Conservation (phyloP, 164 flowering plant genomes). For the Vitis vinifera region DNA sequence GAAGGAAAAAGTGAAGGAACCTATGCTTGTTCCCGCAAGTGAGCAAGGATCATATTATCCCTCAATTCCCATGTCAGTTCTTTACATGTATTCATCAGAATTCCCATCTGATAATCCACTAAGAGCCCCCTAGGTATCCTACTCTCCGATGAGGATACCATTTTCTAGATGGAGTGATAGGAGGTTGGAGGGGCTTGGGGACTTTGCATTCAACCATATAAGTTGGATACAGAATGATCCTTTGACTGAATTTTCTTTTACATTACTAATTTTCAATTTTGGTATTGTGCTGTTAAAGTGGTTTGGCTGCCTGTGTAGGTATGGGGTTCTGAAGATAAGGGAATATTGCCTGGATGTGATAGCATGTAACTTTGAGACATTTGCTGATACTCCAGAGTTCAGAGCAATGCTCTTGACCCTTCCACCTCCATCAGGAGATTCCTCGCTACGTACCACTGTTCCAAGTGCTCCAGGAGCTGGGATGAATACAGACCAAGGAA, state of each 20-base stretch:
- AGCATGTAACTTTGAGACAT: slow-evolving; percentile 90
- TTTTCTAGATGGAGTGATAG: no score
- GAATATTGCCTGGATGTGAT: slow-evolving; percentile 87
- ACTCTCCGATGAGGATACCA: no score
- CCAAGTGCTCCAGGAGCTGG: slow-evolving; percentile 95
- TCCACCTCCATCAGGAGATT: slow-evolving; percentile 98
- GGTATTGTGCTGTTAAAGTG: background rate
- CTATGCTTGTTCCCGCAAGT: no score
- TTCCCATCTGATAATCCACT: no score
- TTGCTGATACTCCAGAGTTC: slow-evolving; percentile 81
- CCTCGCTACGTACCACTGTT: slow-evolving; percentile 80
- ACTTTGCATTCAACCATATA: no score
- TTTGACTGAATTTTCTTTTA: background rate
- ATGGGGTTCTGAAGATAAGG: slow-evolving; percentile 84
- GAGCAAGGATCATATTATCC: no score
- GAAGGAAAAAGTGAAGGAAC: no score
- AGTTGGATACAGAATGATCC: no score
- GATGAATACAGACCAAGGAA: slow-evolving; percentile 55
- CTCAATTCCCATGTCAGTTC: no score
- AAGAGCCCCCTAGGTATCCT: no score
- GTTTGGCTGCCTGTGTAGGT: slow-evolving; percentile 46
- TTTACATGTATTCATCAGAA: no score
- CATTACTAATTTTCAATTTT: background rate
- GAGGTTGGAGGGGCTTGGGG: no score
- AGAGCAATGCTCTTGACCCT: slow-evolving; percentile 84